Base-by-base conservation (phyloP, 2,329 filamentous ascomycete genomes). In the Calonectria ilicicola region DNA sequence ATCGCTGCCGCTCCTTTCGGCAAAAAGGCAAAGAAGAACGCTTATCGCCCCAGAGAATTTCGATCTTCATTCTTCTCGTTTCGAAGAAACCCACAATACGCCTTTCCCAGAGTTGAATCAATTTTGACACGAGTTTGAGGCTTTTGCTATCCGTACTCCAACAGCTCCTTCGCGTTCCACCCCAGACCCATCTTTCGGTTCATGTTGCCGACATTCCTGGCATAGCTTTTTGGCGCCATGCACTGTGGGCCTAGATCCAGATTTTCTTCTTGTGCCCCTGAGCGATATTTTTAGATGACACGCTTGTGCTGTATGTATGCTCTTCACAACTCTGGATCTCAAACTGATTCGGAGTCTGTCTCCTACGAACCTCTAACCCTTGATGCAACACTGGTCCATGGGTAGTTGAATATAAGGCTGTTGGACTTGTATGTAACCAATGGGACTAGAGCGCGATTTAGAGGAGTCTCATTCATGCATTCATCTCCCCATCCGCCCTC, bases 211-310 rank as follows among this genome's bases (percentile, higher is more conserved):
- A 44, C 27, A 23, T 21, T 60, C 29, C 65, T 60, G 32, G 51
- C 65, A 67, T 56, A 40, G 56, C 65, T 56, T 67, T 60, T 32
- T 67, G 65, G 65, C 51, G 62, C 53, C 32, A 60, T 49, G 19
- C 23, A 49, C 17, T 23, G 68, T 40, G 44, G 63, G 53, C 47
- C 49, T 58, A 26, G 40, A 47, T 46, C 53, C 53, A 60, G 53
- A 60, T 60, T 60, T 58, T 60, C 53, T 60, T 23, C 21, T 32
- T 40, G 26, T 70, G 40, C 69, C 69, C 69, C 69, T 71, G 56
- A 71, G 32, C 14, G 46, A 40, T 71, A 71, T 71, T 71, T 71
- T 71, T 71, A 71, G 69, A 56, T 29, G 35, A 17, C 42, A 67
- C 63, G 60, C 53, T 70, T n/a, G 8, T 63, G 42, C 9, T 42